Conservation (phyloP, 108 stramenopile species). For the Thalassiosira profunda region DNA sequence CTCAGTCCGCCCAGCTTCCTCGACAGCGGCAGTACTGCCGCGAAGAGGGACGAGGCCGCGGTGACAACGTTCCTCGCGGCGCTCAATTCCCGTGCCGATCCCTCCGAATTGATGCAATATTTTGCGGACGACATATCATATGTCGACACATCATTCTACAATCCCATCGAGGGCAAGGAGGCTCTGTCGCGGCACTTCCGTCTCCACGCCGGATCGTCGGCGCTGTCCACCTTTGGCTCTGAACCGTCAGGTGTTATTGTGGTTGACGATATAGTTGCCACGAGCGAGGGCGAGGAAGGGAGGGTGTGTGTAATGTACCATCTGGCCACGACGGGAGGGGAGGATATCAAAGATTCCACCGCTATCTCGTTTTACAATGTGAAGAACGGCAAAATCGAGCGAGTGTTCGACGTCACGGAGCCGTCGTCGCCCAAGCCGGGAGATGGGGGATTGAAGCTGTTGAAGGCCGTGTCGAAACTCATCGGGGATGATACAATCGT, state of each 20-base stretch:
- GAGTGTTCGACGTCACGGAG: constrained; percentile 40
- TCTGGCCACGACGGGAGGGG: constrained; percentile 4
- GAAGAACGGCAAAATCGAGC: constrained; percentile 14
- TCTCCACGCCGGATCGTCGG: constrained; percentile 26
- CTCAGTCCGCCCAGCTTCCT: too few species aligned
- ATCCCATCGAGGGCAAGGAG: constrained; percentile 33
- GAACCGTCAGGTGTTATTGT: constrained; percentile 17
- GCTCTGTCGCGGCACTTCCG: constrained; percentile 22
- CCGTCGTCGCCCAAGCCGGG: constrained; percentile 37
- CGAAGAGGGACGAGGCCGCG: too few species aligned
- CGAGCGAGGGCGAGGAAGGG: neutral
- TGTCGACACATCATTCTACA: constrained; percentile 36
- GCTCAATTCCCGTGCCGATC: constrained; percentile 21
- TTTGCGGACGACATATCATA: constrained; percentile 26
- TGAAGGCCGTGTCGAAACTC: constrained; percentile 34
- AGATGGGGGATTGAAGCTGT: constrained; percentile 26
- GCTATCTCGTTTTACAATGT: constrained; percentile 35
- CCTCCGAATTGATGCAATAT: constrained; percentile 6
- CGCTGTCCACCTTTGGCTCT: constrained; percentile 20
- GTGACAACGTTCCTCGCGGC: constrained; percentile 28
- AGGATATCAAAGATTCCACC: constrained; percentile 8
- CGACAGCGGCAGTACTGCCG: too few species aligned
- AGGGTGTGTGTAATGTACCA: constrained; percentile 53
- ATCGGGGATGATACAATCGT: constrained; percentile 37
- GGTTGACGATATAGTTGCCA: constrained; percentile 28